phyloP scores from a whole-genome alignment of 441 rosid species.

The Croton laevigatus region DNA sequence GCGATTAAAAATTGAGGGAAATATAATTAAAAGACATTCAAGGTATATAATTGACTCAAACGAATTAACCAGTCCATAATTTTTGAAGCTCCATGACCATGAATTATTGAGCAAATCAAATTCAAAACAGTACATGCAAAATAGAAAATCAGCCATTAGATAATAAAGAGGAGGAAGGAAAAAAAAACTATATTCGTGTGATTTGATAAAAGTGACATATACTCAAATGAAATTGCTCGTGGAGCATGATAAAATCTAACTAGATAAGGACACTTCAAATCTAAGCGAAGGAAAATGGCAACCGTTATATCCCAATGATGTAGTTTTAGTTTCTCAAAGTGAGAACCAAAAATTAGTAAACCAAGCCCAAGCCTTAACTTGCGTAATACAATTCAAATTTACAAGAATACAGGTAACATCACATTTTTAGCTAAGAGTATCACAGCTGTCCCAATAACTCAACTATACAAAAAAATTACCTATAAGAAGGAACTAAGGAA shows the following conservation, averaged over 20 bases:
- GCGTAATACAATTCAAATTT: constrained; percentile 7
- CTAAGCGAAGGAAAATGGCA: neutral
- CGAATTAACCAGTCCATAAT: neutral
- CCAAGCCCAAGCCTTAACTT: neutral
- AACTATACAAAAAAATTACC: constrained; percentile 6
- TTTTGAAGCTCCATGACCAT: neutral
- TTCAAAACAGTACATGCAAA: neutral
- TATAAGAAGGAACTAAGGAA: constrained; percentile 8
- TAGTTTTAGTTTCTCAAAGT: neutral
- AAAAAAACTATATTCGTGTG: neutral
- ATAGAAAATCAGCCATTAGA: neutral
- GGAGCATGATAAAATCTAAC: constrained; percentile 4
- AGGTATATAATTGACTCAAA: neutral
- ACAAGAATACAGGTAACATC: neutral
- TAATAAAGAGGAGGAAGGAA: neutral
- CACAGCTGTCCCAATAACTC: neutral
- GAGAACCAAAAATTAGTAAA: neutral
- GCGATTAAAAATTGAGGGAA: neutral
- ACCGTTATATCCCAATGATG: neutral
- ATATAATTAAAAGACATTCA: neutral
- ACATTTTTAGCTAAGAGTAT: constrained; percentile 2
- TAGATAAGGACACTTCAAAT: constrained; percentile 1
- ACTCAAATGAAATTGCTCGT: neutral
- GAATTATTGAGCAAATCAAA: neutral
- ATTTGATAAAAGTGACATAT: neutral